Evolutionary conservation across 768 basidiomycete species (phyloP).

Genomic region (Trametes villosa): DNA sequence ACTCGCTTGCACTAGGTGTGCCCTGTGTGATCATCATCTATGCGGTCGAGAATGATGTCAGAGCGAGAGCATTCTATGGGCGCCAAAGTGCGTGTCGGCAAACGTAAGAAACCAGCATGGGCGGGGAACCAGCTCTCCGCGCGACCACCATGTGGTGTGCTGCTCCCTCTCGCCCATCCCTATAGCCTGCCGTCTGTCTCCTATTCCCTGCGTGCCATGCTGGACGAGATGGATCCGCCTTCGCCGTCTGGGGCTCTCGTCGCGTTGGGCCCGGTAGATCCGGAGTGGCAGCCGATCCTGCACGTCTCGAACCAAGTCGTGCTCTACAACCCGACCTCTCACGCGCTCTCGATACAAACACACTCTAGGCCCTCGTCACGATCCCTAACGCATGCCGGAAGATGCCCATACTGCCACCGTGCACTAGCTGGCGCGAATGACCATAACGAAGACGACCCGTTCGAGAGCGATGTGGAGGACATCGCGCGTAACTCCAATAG

Average conservation of each 20-base stretch:
- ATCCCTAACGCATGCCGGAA: conserved; percentile 25
- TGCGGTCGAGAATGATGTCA: conserved; percentile 6
- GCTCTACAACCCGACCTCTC: conserved; percentile 83
- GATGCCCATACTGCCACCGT: conserved; percentile 80
- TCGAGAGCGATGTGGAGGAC: conserved; percentile 34
- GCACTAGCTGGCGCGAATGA: conserved; percentile 50
- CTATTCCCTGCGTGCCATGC: conserved; percentile 3
- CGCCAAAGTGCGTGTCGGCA: conserved; percentile 4
- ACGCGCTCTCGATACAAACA: conserved; percentile 71
- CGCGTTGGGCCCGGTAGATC: conserved; percentile 30
- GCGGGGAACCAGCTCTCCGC: not conserved
- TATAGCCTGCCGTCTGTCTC: not conserved
- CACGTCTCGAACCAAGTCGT: conserved; percentile 88
- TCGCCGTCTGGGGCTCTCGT: conserved; percentile 22
- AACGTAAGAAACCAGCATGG: conserved; percentile 1
- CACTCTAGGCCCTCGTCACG: conserved; percentile 27
- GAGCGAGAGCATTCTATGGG: conserved; percentile 6
- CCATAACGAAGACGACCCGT: conserved; percentile 28
- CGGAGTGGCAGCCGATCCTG: conserved; percentile 77
- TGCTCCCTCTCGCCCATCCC: not conserved
- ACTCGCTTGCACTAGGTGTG: not conserved
- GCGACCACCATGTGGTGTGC: conserved; percentile 7
- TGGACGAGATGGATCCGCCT: conserved; percentile 22
- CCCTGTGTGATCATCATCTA: not conserved
- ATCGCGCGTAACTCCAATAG: conserved; percentile 49